These are phyloP conservation scores for Leucaena leucocephala DNA, from an alignment of 306 rosid genomes.

Conservation along the genomic window DNA sequence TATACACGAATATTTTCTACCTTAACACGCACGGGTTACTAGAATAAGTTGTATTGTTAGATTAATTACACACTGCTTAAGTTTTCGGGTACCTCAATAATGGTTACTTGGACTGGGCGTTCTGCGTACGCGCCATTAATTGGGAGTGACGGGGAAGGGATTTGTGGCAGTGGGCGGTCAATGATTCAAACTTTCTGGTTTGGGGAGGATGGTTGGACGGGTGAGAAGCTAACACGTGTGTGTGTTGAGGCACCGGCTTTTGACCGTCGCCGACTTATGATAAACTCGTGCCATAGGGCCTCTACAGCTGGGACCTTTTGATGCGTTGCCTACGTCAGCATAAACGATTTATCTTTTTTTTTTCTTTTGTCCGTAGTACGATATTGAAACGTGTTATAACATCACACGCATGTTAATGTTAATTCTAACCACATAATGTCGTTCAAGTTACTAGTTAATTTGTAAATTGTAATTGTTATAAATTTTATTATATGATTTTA, in stretches of 20 bases:
- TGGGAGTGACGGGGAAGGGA: slow-evolving; percentile 10
- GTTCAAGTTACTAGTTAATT: neutral
- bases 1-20: neutral
- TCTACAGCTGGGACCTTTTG: slow-evolving; percentile 34
- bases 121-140: neutral
- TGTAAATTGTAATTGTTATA: too few relatives aligned
- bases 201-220: neutral
- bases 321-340: slow-evolving; percentile 48
- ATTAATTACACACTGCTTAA: neutral
- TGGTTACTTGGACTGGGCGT: neutral
- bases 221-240: slow-evolving; percentile 55
- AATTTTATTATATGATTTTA: too few relatives aligned
- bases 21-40: neutral
- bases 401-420: neutral
- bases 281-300: slow-evolving; percentile 50
- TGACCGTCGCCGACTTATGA: slow-evolving; percentile 64
- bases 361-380: neutral
- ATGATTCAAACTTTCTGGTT: slow-evolving; percentile 51
- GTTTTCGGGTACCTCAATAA: too few relatives aligned
- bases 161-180: slow-evolving; percentile 43
- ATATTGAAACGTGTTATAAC: neutral
- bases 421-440: neutral
- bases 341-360: neutral
- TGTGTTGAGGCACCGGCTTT: slow-evolving; percentile 66
- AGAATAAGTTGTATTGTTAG: neutral